Evolutionary conservation across 139 green algal genomes (phyloP).

Genomic region (Dunaliella primolecta): DNA sequence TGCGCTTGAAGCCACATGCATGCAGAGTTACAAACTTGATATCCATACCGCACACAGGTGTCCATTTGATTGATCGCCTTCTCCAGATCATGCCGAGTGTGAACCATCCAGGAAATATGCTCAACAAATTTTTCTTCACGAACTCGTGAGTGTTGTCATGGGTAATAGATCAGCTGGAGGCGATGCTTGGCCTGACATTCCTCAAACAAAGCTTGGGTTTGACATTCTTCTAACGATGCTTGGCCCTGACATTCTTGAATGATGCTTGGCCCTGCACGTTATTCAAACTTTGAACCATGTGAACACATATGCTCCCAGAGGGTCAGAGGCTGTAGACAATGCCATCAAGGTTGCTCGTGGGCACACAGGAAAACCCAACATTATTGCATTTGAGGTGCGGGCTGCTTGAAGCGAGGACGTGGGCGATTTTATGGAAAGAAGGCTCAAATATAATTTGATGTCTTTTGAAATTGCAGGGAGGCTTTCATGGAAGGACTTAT

Average conservation of each 20-base stretch:
- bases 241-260: no score
- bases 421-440: no score
- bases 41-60: neutral
- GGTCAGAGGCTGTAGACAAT: slow-evolving; percentile 78
- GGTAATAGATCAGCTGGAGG: no score
- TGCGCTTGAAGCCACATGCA: neutral
- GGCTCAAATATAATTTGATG: no score
- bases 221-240: no score
- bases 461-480: slow-evolving; percentile 56
- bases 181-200: no score
- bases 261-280: no score
- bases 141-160: neutral
- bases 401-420: no score
- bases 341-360: slow-evolving; percentile 81
- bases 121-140: neutral
- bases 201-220: no score
- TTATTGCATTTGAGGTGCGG: slow-evolving; percentile 78
- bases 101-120: neutral
- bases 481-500: slow-evolving; percentile 80
- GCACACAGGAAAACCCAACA: slow-evolving; percentile 63
- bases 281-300: no score
- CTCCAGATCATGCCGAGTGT: neutral
- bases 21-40: neutral
- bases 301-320: slow-evolving; percentile 13
- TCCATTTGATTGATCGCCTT: neutral